phyloP scores from a whole-genome alignment of 805 yeast genomes.

The Tetrapisispora taiwanensis region DNA sequence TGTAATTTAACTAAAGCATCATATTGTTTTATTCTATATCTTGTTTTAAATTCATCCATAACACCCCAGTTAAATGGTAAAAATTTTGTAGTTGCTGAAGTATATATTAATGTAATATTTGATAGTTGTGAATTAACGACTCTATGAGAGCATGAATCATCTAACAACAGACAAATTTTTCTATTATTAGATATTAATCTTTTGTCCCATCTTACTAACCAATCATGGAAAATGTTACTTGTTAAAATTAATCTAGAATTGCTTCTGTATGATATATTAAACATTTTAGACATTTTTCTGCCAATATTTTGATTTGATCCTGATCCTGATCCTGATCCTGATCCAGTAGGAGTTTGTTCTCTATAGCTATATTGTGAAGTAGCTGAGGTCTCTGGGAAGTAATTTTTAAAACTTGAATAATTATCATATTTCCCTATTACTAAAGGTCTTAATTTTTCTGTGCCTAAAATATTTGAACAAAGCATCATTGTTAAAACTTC shows the following conservation, averaged over 20 bases:
- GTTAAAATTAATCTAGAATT: slow-evolving; percentile 56
- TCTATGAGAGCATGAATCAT: slow-evolving; percentile 55
- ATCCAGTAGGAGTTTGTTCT: not conserved
- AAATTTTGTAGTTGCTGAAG: slow-evolving; percentile 34
- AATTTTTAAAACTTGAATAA: slow-evolving; percentile 32
- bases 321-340: not conserved
- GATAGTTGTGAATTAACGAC: slow-evolving; percentile 42
- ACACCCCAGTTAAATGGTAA: slow-evolving; percentile 58
- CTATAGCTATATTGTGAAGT: not conserved
- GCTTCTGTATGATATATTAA: slow-evolving; percentile 46
- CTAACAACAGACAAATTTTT: slow-evolving; percentile 45
- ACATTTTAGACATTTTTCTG: slow-evolving; percentile 40
- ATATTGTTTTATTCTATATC: slow-evolving; percentile 51
- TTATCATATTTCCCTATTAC: slow-evolving; percentile 50
- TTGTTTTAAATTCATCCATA: slow-evolving; percentile 48
- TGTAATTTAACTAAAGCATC: slow-evolving; percentile 28
- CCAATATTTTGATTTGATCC: slow-evolving; percentile 15
- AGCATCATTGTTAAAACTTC: slow-evolving; percentile 47
- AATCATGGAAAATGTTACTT: slow-evolving; percentile 51
- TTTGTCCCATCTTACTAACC: slow-evolving; percentile 50
- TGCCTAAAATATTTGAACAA: slow-evolving; percentile 52
- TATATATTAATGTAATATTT: slow-evolving; percentile 33
- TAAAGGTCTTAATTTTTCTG: slow-evolving; percentile 50
- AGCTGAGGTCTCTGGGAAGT: slow-evolving; percentile 16
- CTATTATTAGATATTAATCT: slow-evolving; percentile 39